Evolutionary conservation across 1,284 basidiomycete genomes (phyloP), one percentile per base, ranked within the genome.

Genomic region (Fomes fomentarius): DNA sequence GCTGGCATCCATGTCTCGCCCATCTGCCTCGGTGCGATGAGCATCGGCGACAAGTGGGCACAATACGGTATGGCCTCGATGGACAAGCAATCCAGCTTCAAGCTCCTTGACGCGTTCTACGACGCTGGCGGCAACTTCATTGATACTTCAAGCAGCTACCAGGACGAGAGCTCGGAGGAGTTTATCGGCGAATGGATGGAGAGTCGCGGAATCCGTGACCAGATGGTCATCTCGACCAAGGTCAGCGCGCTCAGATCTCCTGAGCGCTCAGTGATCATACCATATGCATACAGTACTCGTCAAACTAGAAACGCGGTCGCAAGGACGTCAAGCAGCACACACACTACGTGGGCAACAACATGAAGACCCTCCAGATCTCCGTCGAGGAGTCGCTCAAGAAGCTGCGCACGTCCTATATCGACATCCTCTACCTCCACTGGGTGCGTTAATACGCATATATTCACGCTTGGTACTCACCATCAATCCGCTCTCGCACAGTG

Each of bases 181-280:
- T 77, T 82, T 54, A 77, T 84, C 34, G 84, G 83, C 1, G 81
- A 85, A 64, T 85, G 84, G 83, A 76, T 74, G 31, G 76, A 81
- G 49, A 43, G 63, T 8, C 71, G 78, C 7, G 75, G 73, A 0
- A 81, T 77, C 34, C 74, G 83, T 8, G 38, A 39, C 38, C 38
- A 39, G 38, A 39, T 39, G 38, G 38, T 39, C 15, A 39, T 39
- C 38, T 19, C 75, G 4, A 77, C 75, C 54, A 77, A 69, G 59
- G 66, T 67, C 24, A 5, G 38, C 24, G 17, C 21, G 28, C 12
- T 30, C 28, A n/a, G n/a, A n/a, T n/a, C n/a, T n/a, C n/a, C n/a
- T n/a, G n/a, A n/a, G n/a, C n/a, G n/a, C n/a, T n/a, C n/a, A n/a
- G n/a, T 30, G 28, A 6, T 30, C 28, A 30, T 12, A 6, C 28